Evolutionary conservation across 2,329 filamentous ascomycete genomes (phyloP).

Genomic region (Leptosphaerulina australis): DNA sequence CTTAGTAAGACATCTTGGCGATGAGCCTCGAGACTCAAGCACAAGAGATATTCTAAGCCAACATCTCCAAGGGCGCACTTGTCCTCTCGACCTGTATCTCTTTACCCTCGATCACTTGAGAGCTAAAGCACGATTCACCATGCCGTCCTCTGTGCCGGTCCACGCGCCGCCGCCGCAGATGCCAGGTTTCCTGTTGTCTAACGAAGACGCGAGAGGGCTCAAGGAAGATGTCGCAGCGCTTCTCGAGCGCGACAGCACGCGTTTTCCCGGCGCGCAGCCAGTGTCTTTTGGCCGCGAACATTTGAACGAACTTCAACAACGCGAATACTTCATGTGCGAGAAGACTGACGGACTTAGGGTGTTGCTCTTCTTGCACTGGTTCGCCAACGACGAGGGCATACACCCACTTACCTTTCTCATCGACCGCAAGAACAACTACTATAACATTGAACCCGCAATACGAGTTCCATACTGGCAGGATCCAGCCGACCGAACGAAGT

Average conservation of each 20-base stretch:
- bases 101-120: not conserved
- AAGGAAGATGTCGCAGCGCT: constrained; percentile 76
- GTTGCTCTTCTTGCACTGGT: constrained; percentile 85
- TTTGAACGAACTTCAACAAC: constrained; percentile 76
- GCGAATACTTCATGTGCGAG: constrained; percentile 97
- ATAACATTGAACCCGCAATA: constrained; percentile 74
- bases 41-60: constrained; percentile 4
- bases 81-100: not conserved
- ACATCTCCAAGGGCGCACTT: not conserved
- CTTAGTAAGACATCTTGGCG: constrained; percentile 10
- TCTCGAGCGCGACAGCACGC: constrained; percentile 69
- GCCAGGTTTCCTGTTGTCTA: constrained; percentile 38
- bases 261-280: constrained; percentile 89
- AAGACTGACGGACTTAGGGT: constrained; percentile 97
- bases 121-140: constrained; percentile 8
- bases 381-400: constrained; percentile 48
- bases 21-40: constrained; percentile 2
- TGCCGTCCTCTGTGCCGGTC: constrained; percentile 27
- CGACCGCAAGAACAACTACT: constrained; percentile 98
- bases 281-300: constrained; percentile 88
- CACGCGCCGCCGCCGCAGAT: constrained; percentile 45
- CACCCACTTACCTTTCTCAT: constrained; percentile 79
- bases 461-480: constrained; percentile 79
- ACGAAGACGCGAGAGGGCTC: constrained; percentile 55
- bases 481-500: constrained; percentile 60